These are phyloP conservation scores for Babesia divergens DNA, from an alignment of 169 alveolate species.

Conservation along the genomic window DNA sequence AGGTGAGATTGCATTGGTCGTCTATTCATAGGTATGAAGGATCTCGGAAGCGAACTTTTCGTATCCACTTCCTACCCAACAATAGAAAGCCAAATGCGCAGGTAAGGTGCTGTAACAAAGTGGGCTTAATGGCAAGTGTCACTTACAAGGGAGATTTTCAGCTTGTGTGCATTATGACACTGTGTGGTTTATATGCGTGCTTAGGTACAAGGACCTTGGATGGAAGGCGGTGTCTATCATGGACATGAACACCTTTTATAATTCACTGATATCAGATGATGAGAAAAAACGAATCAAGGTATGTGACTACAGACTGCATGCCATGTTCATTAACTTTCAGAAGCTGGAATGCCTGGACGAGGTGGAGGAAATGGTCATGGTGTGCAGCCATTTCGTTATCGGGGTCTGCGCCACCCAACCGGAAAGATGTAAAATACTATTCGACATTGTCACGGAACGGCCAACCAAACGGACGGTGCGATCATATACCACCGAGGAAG, in stretches of 20 bases:
- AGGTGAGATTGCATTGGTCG: background rate
- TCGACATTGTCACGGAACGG: conserved; percentile 1
- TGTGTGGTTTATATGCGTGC: background rate
- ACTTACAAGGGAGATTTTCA: no score
- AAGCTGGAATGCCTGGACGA: conserved; percentile 47
- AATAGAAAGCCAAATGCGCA: conserved; percentile 30
- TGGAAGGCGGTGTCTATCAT: conserved; percentile 28
- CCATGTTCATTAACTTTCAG: background rate
- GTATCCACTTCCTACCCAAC: conserved; percentile 7
- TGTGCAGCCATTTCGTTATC: conserved; percentile 34
- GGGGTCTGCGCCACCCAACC: conserved; percentile 29
- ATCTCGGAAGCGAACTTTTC: conserved; percentile 2
- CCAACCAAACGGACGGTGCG: background rate
- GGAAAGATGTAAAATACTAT: background rate
- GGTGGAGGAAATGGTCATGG: conserved; percentile 41
- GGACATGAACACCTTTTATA: conserved; percentile 37
- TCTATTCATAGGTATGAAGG: background rate
- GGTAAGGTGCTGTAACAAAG: background rate
- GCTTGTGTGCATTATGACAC: no score
- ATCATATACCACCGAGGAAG: conserved; percentile 48
- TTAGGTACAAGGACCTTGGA: conserved; percentile 39
- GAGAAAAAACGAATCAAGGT: conserved; percentile 34
- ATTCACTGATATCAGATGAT: conserved; percentile 3
- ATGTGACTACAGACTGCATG: background rate
- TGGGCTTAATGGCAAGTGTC: background rate